Evolutionary conservation across 257 asterid genomes (phyloP), one percentile per base, ranked within the genome.

Genomic region (Forsythia viridissima): DNA sequence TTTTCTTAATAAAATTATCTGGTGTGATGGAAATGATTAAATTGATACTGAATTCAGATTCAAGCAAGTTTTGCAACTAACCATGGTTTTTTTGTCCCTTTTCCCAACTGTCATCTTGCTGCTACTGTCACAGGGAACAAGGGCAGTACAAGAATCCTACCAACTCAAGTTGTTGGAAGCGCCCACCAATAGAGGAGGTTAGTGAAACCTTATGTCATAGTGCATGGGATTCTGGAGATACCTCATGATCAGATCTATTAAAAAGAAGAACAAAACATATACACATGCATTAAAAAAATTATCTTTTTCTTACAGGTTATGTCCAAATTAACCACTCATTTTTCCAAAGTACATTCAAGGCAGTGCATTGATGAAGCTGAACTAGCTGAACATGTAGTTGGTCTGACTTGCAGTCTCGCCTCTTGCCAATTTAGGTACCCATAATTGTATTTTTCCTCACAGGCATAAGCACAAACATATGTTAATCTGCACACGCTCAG

Each of bases 151-250:
- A 92, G 90, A 92, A 93, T 79, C 94, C 93, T 18, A 85, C 82
- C 75, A 90, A 79, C 77, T 65, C 75, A 80, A 63, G 75, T 63
- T 88, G 85, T 79, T 95, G 97, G 99, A 89, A 84, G 85, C 94
- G 93, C 63, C 98, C 98, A 71, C 92, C 92, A 44, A 72, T 93
- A 70, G 99, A 95, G 83, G 97, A 95, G 99, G 99, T 95, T 77
- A 82, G 75, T 72, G 76, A 78, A 83, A 76, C 80, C 73, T 77
- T 69, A 65, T 71, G 48, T 79, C 87, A 67, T 63, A 79, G 39
- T 78, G 73, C 78, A 41, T 79, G 72, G 76, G 76, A 21, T 48
- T 39, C 43, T 74, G 24, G 68, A 44, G 63, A 52, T 37, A 6
- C 59, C 5, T 77, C 73, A 76, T 76, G 70, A 65, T 61, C 70